These are phyloP conservation scores for Nectriaceae sp. DNA, from an alignment of 2,329 filamentous ascomycete genomes.

Conservation along the genomic window DNA sequence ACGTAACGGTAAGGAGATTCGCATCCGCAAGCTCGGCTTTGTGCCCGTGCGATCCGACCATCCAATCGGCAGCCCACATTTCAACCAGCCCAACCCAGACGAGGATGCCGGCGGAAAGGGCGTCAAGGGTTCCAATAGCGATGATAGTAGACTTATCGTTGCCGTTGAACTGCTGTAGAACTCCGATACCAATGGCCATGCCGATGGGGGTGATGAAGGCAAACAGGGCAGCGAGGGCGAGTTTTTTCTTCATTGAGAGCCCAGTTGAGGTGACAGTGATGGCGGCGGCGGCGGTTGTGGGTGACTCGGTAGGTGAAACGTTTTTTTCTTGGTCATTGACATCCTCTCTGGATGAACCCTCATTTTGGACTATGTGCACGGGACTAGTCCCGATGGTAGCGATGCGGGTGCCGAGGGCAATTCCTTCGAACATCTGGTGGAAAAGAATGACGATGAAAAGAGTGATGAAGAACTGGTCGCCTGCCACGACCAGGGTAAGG, in stretches of 20 bases:
- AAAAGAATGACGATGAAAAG: slow-evolving; percentile 72
- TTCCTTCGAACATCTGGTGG: slow-evolving; percentile 77
- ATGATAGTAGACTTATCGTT: slow-evolving; percentile 69
- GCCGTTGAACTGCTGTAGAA: slow-evolving; percentile 70
- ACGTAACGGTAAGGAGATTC: slow-evolving; percentile 45
- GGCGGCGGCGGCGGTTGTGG: slow-evolving; percentile 21
- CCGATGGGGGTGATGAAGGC: slow-evolving; percentile 74
- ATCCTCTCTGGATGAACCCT: not conserved
- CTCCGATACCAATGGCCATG: slow-evolving; percentile 79
- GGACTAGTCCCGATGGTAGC: slow-evolving; percentile 52
- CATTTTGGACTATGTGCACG: slow-evolving; percentile 12
- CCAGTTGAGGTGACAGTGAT: slow-evolving; percentile 14
- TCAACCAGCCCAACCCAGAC: slow-evolving; percentile 80
- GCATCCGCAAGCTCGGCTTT: slow-evolving; percentile 55
- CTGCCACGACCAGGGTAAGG: slow-evolving; percentile 62
- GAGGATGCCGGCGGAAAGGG: slow-evolving; percentile 73
- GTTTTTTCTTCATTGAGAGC: slow-evolving; percentile 51
- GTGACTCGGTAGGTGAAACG: slow-evolving; percentile 21
- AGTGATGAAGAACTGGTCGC: slow-evolving; percentile 56
- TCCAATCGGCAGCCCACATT: slow-evolving; percentile 79
- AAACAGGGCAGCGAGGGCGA: slow-evolving; percentile 64
- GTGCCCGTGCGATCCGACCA: slow-evolving; percentile 45
- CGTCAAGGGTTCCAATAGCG: slow-evolving; percentile 73
- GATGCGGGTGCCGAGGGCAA: slow-evolving; percentile 73
- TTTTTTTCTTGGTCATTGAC: not conserved